A percentile compares a stretch with the other conserved stretches of the same genome.
phyloP scores from a whole-genome alignment of 176 grass and related monocot species.

The Bonia amplexicaulis region DNA sequence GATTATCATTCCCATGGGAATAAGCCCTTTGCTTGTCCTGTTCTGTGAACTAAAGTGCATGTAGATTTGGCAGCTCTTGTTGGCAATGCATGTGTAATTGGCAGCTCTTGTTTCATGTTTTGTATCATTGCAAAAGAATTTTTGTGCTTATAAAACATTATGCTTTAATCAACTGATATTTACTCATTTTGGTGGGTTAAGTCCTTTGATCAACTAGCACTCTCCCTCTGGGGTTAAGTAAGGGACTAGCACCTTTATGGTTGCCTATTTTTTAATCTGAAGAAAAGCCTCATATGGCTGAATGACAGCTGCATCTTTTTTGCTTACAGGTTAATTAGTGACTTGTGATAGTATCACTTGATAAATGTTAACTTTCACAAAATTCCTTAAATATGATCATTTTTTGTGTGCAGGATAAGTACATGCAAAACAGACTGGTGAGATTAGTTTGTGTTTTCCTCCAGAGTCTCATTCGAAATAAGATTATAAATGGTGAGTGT shows the following conservation, averaged over 20 bases:
- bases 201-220: background rate
- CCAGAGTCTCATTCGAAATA: slow-evolving; percentile 92
- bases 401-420: slow-evolving; percentile 75
- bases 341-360: background rate
- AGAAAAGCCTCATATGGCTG: background rate
- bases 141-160: background rate
- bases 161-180: background rate
- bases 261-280: background rate
- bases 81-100: background rate
- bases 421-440: slow-evolving; percentile 99
- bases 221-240: background rate
- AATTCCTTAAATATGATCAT: background rate
- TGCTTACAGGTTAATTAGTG: background rate
- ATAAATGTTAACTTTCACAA: background rate
- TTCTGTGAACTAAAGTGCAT: background rate
- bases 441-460: slow-evolving; percentile 98
- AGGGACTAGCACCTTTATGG: background rate
- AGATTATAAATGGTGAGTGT: slow-evolving; percentile 91
- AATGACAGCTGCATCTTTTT: background rate
- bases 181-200: background rate
- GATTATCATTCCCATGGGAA: background rate
- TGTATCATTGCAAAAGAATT: background rate
- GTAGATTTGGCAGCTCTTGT: background rate
- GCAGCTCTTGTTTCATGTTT: background rate
- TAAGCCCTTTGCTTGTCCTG: background rate